phyloP scores from a whole-genome alignment of 2,329 filamentous ascomycete genomes.

The Diaporthe citrichinensis region DNA sequence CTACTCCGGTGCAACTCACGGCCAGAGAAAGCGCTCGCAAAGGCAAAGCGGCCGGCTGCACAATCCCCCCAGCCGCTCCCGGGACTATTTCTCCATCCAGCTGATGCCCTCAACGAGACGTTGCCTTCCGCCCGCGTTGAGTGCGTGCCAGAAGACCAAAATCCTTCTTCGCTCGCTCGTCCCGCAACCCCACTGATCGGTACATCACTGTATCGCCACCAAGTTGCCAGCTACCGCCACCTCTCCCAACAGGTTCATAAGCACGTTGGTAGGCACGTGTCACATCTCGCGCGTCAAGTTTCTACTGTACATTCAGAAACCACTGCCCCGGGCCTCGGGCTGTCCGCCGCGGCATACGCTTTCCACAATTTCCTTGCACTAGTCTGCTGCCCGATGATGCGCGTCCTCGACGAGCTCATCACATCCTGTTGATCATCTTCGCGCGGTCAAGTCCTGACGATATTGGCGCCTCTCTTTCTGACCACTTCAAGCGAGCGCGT shows the following conservation, averaged over 20 bases:
- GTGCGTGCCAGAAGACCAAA: not conserved
- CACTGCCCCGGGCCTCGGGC: not conserved
- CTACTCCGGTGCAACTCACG: not conserved
- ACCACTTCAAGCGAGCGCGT: constrained; percentile 35
- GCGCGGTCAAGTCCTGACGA: constrained; percentile 35
- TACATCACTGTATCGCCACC: constrained; percentile 22
- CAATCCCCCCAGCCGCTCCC: not conserved
- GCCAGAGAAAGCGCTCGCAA: constrained; percentile 4
- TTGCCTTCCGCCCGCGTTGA: not conserved
- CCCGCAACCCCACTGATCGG: not conserved
- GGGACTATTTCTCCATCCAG: constrained; percentile 3
- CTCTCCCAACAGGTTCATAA: constrained; percentile 3
- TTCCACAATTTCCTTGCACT: constrained; percentile 12
- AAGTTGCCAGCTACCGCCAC: not conserved
- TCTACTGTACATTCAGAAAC: constrained; percentile 17
- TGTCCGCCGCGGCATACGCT: constrained; percentile 1
- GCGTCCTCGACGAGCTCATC: constrained; percentile 16
- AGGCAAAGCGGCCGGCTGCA: constrained; percentile 7
- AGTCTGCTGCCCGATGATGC: constrained; percentile 35
- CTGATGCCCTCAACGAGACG: not conserved
- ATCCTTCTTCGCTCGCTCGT: not conserved
- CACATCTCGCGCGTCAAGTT: constrained; percentile 23
- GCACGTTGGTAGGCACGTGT: constrained; percentile 36
- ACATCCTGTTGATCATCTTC: constrained; percentile 25
- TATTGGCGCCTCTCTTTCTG: constrained; percentile 36